phyloP scores from a whole-genome alignment of 2,329 filamentous ascomycete genomes.

The Exophiala alcalophila region DNA sequence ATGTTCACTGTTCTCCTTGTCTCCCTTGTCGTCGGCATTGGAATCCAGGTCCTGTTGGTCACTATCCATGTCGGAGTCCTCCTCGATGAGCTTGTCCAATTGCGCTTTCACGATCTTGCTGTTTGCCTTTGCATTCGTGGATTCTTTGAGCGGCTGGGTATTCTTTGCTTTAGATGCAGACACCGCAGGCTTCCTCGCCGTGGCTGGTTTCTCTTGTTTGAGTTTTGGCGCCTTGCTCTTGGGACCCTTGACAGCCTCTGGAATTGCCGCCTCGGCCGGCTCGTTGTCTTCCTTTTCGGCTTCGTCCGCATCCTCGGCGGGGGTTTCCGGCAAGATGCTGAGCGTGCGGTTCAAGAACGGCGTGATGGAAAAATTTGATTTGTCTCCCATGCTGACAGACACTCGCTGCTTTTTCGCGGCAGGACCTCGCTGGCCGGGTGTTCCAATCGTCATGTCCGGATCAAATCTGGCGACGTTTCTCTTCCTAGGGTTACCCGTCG shows the following conservation, averaged over 20 bases:
- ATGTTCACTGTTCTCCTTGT: slow-evolving; percentile 18
- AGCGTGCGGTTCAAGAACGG: slow-evolving; percentile 81
- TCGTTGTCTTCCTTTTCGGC: slow-evolving; percentile 33
- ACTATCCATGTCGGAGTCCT: slow-evolving; percentile 23
- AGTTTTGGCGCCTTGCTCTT: slow-evolving; percentile 9
- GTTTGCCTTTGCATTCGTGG: slow-evolving; percentile 41
- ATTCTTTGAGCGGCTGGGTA: slow-evolving; percentile 36
- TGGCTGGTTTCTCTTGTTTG: slow-evolving; percentile 15
- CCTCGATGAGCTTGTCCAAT: slow-evolving; percentile 33
- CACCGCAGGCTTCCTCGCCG: slow-evolving; percentile 4
- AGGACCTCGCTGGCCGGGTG: slow-evolving; percentile 47
- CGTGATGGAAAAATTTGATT: slow-evolving; percentile 90
- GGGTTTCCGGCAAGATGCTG: slow-evolving; percentile 51
- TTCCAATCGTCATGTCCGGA: slow-evolving; percentile 49
- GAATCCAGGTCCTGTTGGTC: slow-evolving; percentile 8
- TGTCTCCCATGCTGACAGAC: slow-evolving; percentile 68
- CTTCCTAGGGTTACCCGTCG: slow-evolving; percentile 36
- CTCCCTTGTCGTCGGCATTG: slow-evolving; percentile 4
- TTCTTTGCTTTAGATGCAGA: slow-evolving; percentile 11
- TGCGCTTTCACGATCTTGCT: slow-evolving; percentile 27
- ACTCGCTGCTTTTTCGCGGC: slow-evolving; percentile 58
- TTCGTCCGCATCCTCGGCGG: slow-evolving; percentile 31
- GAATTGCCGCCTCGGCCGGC: slow-evolving; percentile 7
- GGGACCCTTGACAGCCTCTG: slow-evolving; percentile 13
- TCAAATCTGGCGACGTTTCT: slow-evolving; percentile 45